Conservation (phyloP, 176 grass and related monocot species). For the Thalia dealbata region DNA sequence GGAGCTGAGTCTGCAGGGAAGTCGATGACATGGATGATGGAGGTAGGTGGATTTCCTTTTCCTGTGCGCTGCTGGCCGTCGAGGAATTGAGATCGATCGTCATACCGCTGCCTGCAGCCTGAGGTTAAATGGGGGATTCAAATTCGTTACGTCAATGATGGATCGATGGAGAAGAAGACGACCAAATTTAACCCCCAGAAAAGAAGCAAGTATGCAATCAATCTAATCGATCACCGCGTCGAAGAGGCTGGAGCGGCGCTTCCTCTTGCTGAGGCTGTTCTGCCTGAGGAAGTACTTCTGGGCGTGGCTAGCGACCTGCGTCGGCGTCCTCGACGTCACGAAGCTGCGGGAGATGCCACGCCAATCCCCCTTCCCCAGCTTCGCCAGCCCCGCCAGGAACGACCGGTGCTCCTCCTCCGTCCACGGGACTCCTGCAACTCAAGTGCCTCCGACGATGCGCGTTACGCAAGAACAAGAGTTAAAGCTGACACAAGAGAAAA, state of each 20-base stretch:
- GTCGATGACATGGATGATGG: neutral
- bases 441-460: too few species aligned
- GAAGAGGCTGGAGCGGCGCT: constrained; percentile 70
- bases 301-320: constrained; percentile 90
- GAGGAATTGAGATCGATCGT: neutral
- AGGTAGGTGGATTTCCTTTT: neutral
- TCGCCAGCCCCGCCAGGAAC: constrained; percentile 71
- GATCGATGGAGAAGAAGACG: neutral
- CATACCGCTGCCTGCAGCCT: constrained; percentile 33
- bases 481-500: too few species aligned
- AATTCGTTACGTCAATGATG: too few species aligned
- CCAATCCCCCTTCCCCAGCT: constrained; percentile 89
- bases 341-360: constrained; percentile 82
- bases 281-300: constrained; percentile 94
- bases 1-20: neutral
- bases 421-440: constrained; percentile 59
- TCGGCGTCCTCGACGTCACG: constrained; percentile 68
- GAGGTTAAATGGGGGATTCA: neutral
- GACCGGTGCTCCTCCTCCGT: constrained; percentile 71
- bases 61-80: neutral
- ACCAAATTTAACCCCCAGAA: neutral
- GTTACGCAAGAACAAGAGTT: neutral
- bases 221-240: constrained; percentile 36
- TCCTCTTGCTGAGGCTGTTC: constrained; percentile 54
- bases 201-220: neutral